These are phyloP conservation scores for Capronia americana DNA, from an alignment of 2,329 filamentous ascomycete genomes.

Conservation along the genomic window DNA sequence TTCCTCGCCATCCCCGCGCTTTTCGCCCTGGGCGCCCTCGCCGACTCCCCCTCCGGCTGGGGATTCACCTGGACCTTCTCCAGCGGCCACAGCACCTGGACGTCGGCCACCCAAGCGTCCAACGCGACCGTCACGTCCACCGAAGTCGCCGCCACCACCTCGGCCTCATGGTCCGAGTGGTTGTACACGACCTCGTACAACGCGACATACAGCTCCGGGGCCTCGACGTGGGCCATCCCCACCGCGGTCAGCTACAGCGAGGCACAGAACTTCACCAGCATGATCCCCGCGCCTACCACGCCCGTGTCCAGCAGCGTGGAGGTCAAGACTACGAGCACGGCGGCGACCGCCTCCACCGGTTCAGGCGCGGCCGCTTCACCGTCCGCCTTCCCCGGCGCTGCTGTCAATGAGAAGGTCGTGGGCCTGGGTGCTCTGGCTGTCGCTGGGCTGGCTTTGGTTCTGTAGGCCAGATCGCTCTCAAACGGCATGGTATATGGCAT, in stretches of 20 bases:
- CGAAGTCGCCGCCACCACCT: slow-evolving; percentile 18
- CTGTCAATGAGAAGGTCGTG: slow-evolving; percentile 25
- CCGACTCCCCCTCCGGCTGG: slow-evolving; percentile 23
- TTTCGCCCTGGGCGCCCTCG: slow-evolving; percentile 32
- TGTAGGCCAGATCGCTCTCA: slow-evolving; percentile 19
- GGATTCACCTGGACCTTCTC: slow-evolving; percentile 32
- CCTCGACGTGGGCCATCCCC: slow-evolving; percentile 28
- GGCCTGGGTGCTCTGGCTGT: slow-evolving; percentile 32
- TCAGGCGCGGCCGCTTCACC: slow-evolving; percentile 1
- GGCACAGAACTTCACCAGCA: slow-evolving; percentile 29
- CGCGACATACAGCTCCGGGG: slow-evolving; percentile 29
- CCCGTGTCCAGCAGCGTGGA: not conserved
- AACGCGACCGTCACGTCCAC: slow-evolving; percentile 24
- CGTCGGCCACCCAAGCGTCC: slow-evolving; percentile 22
- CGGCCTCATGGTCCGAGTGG: slow-evolving; percentile 15
- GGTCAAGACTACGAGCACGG: slow-evolving; percentile 3
- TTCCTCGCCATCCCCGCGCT: slow-evolving; percentile 34
- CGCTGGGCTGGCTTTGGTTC: slow-evolving; percentile 34
- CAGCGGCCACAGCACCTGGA: slow-evolving; percentile 31
- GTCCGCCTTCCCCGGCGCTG: slow-evolving; percentile 28
- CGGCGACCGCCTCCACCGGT: not conserved
- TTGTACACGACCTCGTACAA: slow-evolving; percentile 30
- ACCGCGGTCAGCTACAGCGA: slow-evolving; percentile 28
- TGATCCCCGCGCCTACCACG: slow-evolving; percentile 26
- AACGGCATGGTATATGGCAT: not conserved